Percentiles rank a stretch among this genome's conserved stretches.
phyloP scores from a whole-genome alignment of 2,329 filamentous ascomycete genomes.

The Aspergillus sp. region DNA sequence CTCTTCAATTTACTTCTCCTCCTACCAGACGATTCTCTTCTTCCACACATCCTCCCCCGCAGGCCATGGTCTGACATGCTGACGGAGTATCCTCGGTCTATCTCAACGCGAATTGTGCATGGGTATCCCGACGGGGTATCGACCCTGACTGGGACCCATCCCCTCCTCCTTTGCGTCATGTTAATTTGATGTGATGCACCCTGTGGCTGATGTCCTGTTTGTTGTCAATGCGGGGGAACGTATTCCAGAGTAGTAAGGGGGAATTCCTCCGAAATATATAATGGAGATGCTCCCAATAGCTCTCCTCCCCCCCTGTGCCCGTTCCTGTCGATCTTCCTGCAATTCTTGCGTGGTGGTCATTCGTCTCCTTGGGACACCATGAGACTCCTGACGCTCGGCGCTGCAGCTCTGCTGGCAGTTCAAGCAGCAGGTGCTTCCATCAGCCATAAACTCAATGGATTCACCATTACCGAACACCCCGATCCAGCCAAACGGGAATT shows the following conservation, averaged over 20 bases:
- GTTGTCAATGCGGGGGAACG: not conserved
- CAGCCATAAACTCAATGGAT: conserved; percentile 49
- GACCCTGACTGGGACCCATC: no score
- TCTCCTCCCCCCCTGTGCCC: not conserved
- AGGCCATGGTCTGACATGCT: not conserved
- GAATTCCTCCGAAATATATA: not conserved
- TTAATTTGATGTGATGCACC: no score
- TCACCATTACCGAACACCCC: conserved; percentile 44
- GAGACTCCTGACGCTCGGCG: conserved; percentile 37
- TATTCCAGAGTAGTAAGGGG: not conserved
- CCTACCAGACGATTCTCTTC: not conserved
- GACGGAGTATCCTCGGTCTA: no score
- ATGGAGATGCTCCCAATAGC: not conserved
- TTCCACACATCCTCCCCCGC: not conserved
- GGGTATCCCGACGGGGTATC: no score
- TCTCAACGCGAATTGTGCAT: no score
- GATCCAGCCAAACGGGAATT: conserved; percentile 46
- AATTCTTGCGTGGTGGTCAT: not conserved
- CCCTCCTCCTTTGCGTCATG: not conserved
- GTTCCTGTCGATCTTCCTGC: not conserved
- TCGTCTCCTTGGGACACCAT: conserved; percentile 22
- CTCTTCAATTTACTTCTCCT: not conserved
- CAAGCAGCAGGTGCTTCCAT: conserved; percentile 49
- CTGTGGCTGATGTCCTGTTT: no score
- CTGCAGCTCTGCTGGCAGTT: conserved; percentile 40